Evolutionary conservation across 768 basidiomycete species (phyloP).

Genomic region (Leccinum truebloodii): DNA sequence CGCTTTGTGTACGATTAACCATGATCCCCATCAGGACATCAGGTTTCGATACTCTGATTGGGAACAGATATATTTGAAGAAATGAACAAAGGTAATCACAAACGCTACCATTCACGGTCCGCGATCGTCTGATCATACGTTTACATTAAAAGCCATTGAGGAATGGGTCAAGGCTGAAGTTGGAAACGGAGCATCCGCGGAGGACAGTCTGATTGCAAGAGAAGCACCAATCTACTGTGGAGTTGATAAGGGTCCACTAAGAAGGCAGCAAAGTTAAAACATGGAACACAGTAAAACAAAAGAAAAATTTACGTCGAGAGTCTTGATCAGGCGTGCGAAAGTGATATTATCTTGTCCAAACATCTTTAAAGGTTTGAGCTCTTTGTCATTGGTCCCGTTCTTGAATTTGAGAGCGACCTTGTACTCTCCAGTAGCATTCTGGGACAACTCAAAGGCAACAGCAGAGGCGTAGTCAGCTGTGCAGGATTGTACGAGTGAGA

Average conservation of each 20-base stretch:
- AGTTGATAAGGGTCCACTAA: constrained; percentile 31
- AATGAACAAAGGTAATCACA: background rate
- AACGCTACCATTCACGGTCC: background rate
- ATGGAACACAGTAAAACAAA: background rate
- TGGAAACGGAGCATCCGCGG: constrained; percentile 34
- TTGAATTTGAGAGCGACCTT: constrained; percentile 80
- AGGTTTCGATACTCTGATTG: background rate
- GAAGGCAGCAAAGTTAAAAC: background rate
- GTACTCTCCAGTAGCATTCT: constrained; percentile 64
- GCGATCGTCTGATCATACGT: background rate
- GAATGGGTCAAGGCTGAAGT: constrained; percentile 32
- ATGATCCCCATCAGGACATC: background rate
- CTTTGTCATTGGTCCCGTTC: constrained; percentile 63
- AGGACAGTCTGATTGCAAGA: constrained; percentile 35
- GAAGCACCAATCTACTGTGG: constrained; percentile 36
- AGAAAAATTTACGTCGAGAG: constrained; percentile 19
- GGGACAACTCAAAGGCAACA: constrained; percentile 67
- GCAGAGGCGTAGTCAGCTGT: constrained; percentile 73
- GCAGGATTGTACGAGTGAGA: background rate
- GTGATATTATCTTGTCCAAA: constrained; percentile 47
- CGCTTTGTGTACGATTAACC: background rate
- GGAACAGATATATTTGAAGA: background rate
- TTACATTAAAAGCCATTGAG: constrained; percentile 27
- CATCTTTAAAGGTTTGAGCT: constrained; percentile 64
- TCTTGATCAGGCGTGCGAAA: constrained; percentile 18